These are phyloP conservation scores for Phialophora chinensis DNA, from an alignment of 2,329 filamentous ascomycete species.

Conservation along the genomic window DNA sequence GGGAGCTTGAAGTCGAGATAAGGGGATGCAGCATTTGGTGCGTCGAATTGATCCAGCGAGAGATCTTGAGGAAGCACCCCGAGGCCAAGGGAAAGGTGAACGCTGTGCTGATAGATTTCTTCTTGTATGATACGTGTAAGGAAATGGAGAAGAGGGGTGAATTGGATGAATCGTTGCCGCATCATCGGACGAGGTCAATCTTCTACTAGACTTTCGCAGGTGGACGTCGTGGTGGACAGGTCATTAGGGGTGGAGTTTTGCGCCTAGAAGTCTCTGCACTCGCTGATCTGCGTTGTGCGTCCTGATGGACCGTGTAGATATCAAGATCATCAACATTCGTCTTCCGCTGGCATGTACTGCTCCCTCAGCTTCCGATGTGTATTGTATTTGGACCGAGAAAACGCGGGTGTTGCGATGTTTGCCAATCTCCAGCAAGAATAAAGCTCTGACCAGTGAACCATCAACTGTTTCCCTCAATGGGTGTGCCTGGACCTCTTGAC, in stretches of 20 bases:
- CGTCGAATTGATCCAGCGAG: constrained; percentile 82
- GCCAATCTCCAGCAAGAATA: no score
- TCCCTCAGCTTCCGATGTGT: neutral
- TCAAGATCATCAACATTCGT: neutral
- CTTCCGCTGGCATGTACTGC: neutral
- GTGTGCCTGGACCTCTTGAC: constrained; percentile 68
- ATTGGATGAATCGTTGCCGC: constrained; percentile 51
- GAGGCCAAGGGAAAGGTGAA: constrained; percentile 61
- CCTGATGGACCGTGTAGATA: neutral
- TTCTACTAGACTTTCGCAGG: constrained; percentile 34
- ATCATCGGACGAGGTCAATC: constrained; percentile 40
- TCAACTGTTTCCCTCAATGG: constrained; percentile 41
- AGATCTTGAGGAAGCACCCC: constrained; percentile 77
- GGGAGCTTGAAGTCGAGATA: constrained; percentile 83
- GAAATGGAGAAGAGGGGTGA: constrained; percentile 67
- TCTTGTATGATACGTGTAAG: constrained; percentile 94
- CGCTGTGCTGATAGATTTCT: constrained; percentile 95
- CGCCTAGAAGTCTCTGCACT: neutral
- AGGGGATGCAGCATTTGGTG: constrained; percentile 96
- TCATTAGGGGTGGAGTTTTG: neutral
- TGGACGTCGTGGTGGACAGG: neutral
- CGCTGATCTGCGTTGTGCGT: neutral
- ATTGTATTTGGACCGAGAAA: neutral
- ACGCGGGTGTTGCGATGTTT: neutral
- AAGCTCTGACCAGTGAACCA: neutral